Conservation (phyloP, 1,284 basidiomycete genomes). For the Moniliophthora roreri region DNA sequence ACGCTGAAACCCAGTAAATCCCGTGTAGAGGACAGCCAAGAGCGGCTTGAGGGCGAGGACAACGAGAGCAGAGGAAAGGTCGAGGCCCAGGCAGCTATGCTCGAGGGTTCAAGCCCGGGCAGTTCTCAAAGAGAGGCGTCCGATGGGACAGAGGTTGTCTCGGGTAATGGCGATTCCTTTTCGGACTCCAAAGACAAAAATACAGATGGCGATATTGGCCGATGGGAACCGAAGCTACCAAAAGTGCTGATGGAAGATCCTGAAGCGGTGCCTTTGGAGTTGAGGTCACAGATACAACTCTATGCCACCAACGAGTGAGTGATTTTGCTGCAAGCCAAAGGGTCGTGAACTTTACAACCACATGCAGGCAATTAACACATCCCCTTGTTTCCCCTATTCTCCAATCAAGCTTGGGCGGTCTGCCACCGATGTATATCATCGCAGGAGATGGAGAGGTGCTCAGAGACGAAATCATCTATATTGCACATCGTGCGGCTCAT, state of each 20-base stretch:
- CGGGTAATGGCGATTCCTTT: background rate
- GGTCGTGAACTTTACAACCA: background rate
- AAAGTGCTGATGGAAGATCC: slow-evolving; percentile 59
- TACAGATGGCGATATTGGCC: slow-evolving; percentile 31
- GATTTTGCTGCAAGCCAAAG: background rate
- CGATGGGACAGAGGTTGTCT: background rate
- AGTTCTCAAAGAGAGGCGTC: background rate
- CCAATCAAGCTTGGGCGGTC: slow-evolving; percentile 77
- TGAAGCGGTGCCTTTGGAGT: slow-evolving; percentile 43
- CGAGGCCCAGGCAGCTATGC: slow-evolving; percentile 38
- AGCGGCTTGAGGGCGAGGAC: slow-evolving; percentile 15
- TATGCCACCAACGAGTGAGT: slow-evolving; percentile 77
- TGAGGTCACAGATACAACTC: slow-evolving; percentile 74
- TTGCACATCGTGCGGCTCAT: slow-evolving; percentile 82
- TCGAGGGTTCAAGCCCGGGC: slow-evolving; percentile 14
- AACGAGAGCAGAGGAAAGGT: slow-evolving; percentile 18
- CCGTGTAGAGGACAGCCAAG: slow-evolving; percentile 26
- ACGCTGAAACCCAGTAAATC: slow-evolving; percentile 37
- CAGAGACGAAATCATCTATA: slow-evolving; percentile 80
- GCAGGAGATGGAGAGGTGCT: slow-evolving; percentile 80
- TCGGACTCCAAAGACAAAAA: background rate
- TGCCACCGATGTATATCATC: slow-evolving; percentile 81
- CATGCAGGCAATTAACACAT: slow-evolving; percentile 68
- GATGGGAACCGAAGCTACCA: slow-evolving; percentile 56
- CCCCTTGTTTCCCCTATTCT: slow-evolving; percentile 79